A percentile compares a stretch with the other conserved stretches of the same genome.
phyloP scores from a whole-genome alignment of 1,284 basidiomycete genomes.

The Bondarzewia mesenterica region DNA sequence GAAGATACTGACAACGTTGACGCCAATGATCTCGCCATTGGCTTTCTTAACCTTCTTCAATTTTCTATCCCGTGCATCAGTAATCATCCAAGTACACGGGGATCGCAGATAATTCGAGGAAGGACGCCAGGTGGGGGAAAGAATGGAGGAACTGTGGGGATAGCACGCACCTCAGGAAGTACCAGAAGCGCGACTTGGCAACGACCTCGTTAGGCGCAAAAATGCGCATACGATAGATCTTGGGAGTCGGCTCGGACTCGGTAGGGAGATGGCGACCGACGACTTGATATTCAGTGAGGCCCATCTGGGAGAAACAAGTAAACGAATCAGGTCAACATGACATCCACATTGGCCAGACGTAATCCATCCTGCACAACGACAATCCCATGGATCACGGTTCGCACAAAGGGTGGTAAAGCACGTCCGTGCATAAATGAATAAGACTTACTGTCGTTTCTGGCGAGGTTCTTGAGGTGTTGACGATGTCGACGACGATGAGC shows the following conservation, averaged over 20 bases:
- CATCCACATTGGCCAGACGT: conserved; percentile 6
- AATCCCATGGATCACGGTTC: neutral
- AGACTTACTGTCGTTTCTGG: conserved; percentile 9
- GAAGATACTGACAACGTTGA: conserved; percentile 84
- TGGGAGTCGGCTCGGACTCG: conserved; percentile 87
- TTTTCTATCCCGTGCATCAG: conserved; percentile 45
- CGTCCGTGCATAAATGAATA: too few relatives aligned
- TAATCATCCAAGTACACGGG: conserved; percentile 13
- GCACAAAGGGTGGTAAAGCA: neutral
- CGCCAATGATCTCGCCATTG: conserved; percentile 96
- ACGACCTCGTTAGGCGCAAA: conserved; percentile 98
- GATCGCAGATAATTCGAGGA: neutral
- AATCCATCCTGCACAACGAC: conserved; percentile 8
- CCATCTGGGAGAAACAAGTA: conserved; percentile 28
- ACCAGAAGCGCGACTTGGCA: conserved; percentile 99
- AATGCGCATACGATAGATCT: conserved; percentile 99
- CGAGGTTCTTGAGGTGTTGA: conserved; percentile 16
- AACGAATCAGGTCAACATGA: conserved; percentile 2
- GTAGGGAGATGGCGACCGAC: conserved; percentile 97
- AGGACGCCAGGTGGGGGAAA: neutral
- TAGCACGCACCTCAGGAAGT: conserved; percentile 76
- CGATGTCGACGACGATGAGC: conserved; percentile 16
- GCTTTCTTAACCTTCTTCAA: conserved; percentile 99
- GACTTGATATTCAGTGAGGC: conserved; percentile 84
- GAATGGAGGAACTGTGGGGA: neutral